Evolutionary conservation across 768 basidiomycete species (phyloP), one percentile per base, ranked within the genome.

Genomic region (Scleroderma citrinum): DNA sequence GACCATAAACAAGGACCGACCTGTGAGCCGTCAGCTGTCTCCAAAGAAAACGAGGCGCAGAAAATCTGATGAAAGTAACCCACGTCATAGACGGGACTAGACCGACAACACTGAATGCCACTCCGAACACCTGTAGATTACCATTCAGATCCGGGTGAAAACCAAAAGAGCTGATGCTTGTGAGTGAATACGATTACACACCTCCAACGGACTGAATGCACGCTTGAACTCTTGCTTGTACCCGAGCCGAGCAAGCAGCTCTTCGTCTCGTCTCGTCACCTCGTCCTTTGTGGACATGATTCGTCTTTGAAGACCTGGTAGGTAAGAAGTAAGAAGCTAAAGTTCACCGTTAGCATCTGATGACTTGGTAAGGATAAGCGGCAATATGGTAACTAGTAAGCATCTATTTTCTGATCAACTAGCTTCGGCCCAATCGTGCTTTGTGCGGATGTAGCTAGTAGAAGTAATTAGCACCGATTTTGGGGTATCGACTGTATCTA

Each of bases 81-180:
- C 41, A 55, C 54, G 54, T 43, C 13, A 55, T 52, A 2, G 54
- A 52, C 3, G 68, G 61, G 11, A 69, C 53, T 16, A 66, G 31
- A 0, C 62, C 65, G 10, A 65, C 63, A 23, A 68, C 59, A 38
- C 59, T 61, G 51, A 69, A 67, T 5, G 59, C 59, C 21, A 66
- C 44, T 2, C 64, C 65, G 43, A 68, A 66, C 1, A 67, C 57
- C 49, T 57, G 38, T n/a, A n/a, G 10, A 16, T 40, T 24, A 7
- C 17, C 11, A 21, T 29, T 17, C 12, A 32, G 30, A 44, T 21
- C 11, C 29, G 17, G n/a, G 5, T 19, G n/a, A 10, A 44, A 17
- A 32, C 4, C 8, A 29, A 14, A 19, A 13, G 30, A 19, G 16
- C 30, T 17, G n/a, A 31, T 31, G 24, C 24, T 7, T 5, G 6